Percentiles rank a stretch among this genome's conserved stretches.
Evolutionary conservation across 768 basidiomycete genomes (phyloP).

Genomic region (Lyophyllum decastes): DNA sequence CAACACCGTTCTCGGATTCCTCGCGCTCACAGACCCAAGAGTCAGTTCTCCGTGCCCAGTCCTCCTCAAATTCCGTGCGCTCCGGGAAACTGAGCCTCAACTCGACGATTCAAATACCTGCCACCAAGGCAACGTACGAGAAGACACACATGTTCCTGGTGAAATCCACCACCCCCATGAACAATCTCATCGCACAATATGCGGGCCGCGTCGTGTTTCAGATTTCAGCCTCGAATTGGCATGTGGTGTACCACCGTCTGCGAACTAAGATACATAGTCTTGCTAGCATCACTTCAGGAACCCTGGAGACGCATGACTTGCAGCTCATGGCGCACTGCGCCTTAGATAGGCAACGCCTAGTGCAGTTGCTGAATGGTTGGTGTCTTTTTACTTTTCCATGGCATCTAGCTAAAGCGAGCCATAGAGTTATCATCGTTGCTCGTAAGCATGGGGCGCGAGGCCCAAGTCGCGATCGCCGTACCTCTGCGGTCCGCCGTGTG

Average conservation of each 20-base stretch:
- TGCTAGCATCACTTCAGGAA: conserved; percentile 41
- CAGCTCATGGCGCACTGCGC: conserved; percentile 78
- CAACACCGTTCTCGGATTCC: conserved; percentile 8
- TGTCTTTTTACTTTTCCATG: not conserved
- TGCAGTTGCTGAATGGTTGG: conserved; percentile 70
- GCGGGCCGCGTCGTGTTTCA: conserved; percentile 82
- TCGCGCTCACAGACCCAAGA: conserved; percentile 9
- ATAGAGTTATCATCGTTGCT: conserved; percentile 80
- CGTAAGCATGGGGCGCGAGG: conserved; percentile 77
- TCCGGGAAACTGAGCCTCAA: conserved; percentile 37
- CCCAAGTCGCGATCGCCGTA: conserved; percentile 70
- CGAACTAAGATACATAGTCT: conserved; percentile 69
- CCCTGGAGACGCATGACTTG: conserved; percentile 72
- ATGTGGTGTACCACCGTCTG: conserved; percentile 70
- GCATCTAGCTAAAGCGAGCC: conserved; percentile 4
- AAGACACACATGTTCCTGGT: conserved; percentile 63
- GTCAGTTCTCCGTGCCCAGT: conserved; percentile 36
- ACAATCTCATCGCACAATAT: conserved; percentile 65
- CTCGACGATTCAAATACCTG: conserved; percentile 42
- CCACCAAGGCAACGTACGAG: conserved; percentile 49
- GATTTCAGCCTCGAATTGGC: conserved; percentile 88
- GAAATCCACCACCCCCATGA: conserved; percentile 55
- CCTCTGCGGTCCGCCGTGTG: conserved; percentile 80
- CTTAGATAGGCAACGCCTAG: conserved; percentile 67
- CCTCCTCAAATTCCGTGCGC: conserved; percentile 42